These are phyloP conservation scores for Acanthamoeba healyi DNA, from an alignment of 208 protist genomes.

Conservation along the genomic window DNA sequence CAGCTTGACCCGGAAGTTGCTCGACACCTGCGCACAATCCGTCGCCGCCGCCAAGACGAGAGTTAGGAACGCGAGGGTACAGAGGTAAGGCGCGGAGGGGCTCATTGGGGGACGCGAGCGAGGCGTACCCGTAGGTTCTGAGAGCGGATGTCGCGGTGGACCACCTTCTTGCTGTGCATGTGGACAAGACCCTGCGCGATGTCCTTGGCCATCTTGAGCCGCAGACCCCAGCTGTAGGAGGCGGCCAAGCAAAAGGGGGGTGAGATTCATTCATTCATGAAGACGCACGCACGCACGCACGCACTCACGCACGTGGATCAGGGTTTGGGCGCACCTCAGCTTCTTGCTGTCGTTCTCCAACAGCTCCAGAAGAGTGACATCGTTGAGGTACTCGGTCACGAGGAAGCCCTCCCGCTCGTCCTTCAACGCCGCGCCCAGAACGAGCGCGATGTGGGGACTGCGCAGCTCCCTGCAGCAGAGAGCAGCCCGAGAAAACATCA, in stretches of 20 bases:
- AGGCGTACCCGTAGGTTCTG: slow-evolving; percentile 13
- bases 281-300: no score
- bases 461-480: slow-evolving; percentile 21
- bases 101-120: no score
- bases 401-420: slow-evolving; percentile 30
- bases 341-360: slow-evolving; percentile 35
- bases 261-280: no score
- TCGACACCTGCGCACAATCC: background rate
- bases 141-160: slow-evolving; percentile 57
- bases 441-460: background rate
- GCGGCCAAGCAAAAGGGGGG: background rate
- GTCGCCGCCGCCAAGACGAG: no score
- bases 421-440: background rate
- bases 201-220: slow-evolving; percentile 39
- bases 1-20: slow-evolving; percentile 14
- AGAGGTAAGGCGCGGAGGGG: no score
- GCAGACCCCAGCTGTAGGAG: slow-evolving; percentile 17
- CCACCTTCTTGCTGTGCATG: slow-evolving; percentile 40
- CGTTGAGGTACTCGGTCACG: background rate
- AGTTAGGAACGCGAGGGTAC: no score
- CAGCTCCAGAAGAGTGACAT: background rate
- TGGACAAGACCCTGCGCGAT: slow-evolving; percentile 6
- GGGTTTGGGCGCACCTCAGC: slow-evolving; percentile 44
- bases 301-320: no score
- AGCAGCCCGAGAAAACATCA: no score